Evolutionary conservation across 176 grass and related monocot species (phyloP).

Genomic region (Typha latifolia): DNA sequence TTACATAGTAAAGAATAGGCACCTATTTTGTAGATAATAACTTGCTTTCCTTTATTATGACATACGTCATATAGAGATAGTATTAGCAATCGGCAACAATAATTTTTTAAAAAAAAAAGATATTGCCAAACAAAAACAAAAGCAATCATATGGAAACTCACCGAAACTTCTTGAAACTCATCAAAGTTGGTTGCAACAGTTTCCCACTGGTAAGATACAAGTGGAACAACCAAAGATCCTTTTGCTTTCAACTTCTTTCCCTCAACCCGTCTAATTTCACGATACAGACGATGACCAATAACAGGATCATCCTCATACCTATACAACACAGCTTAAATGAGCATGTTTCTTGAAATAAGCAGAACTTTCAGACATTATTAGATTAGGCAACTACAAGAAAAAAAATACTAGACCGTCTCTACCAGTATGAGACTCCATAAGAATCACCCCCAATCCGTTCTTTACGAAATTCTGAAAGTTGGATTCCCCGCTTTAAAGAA

Average conservation of each 20-base stretch:
- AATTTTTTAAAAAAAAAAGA: neutral
- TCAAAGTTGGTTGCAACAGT: conserved; percentile 77
- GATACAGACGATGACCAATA: conserved; percentile 79
- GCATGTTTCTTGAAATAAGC: conserved; percentile 6
- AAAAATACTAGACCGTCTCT: conserved; percentile 21
- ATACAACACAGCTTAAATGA: conserved; percentile 20
- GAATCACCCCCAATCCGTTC: conserved; percentile 80
- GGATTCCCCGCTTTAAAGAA: conserved; percentile 67
- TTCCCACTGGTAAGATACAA: conserved; percentile 75
- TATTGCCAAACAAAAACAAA: neutral
- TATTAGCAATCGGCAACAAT: neutral
- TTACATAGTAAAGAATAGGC: neutral
- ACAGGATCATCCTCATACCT: conserved; percentile 92
- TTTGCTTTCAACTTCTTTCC: conserved; percentile 51
- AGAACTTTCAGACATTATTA: conserved; percentile 3
- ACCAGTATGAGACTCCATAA: conserved; percentile 92
- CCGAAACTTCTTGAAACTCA: conserved; percentile 73
- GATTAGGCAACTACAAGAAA: conserved; percentile 7
- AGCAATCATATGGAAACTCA: conserved; percentile 38
- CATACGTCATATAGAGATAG: neutral
- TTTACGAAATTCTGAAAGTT: conserved; percentile 69
- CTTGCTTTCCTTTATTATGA: too few relatives aligned
- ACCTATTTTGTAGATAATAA: too few relatives aligned
- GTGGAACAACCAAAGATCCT: conserved; percentile 28
- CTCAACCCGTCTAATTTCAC: conserved; percentile 80